Conservation (phyloP, 352 stramenopile genomes). For the Peronosclerospora sorghi region DNA sequence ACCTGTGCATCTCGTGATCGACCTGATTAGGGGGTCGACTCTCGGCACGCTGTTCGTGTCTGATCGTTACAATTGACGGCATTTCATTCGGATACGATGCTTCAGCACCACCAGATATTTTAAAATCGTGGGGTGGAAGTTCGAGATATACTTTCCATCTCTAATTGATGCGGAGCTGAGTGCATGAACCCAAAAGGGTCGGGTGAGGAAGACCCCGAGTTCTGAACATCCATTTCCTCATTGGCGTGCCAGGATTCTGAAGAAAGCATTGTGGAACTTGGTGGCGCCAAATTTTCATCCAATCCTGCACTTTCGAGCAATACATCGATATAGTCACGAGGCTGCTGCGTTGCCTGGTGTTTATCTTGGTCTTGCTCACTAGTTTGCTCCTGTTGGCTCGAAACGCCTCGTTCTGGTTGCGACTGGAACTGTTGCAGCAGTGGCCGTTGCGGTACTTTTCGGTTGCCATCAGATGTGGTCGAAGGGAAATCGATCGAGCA, state of each 20-base stretch:
- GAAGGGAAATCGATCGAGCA: conserved; percentile 19
- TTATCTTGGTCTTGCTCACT: conserved; percentile 3
- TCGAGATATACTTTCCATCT: conserved; percentile 18
- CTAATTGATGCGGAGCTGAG: not conserved
- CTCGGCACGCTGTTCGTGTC: not conserved
- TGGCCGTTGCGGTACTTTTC: conserved; percentile 11
- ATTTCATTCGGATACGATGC: not conserved
- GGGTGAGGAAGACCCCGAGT: conserved; percentile 1
- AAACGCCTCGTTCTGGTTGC: conserved; percentile 12
- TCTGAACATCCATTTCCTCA: conserved; percentile 6
- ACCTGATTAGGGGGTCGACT: too few species aligned
- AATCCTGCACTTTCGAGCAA: conserved; percentile 42
- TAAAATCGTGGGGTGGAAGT: conserved; percentile 22
- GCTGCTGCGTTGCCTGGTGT: conserved; percentile 11
- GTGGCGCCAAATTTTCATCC: conserved; percentile 31
- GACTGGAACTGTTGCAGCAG: conserved; percentile 14
- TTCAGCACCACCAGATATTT: not conserved
- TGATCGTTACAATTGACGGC: not conserved
- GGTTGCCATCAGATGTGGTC: conserved; percentile 4
- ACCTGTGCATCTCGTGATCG: too few species aligned
- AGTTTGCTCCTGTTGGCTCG: conserved; percentile 11
- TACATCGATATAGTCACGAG: conserved; percentile 48
- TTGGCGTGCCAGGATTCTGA: conserved; percentile 18
- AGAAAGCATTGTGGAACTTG: conserved; percentile 17
- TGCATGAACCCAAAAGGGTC: conserved; percentile 17